Evolutionary conservation across 2,329 filamentous ascomycete genomes (phyloP).

Genomic region (Chrysosporium keratinophilum): DNA sequence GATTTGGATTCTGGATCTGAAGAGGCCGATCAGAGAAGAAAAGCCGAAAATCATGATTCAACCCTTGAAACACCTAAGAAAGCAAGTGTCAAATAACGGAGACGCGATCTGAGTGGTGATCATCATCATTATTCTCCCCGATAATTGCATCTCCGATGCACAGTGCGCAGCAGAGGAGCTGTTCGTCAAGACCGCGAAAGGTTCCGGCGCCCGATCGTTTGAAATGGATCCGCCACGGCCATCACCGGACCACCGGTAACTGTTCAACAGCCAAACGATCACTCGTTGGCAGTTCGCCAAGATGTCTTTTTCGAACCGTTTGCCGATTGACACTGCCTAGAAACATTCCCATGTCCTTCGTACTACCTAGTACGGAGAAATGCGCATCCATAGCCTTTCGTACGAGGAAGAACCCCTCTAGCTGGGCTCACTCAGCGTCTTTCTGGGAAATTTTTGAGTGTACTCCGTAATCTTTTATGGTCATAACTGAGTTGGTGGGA

Average conservation of each 20-base stretch:
- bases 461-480: no score
- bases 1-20: conserved; percentile 1
- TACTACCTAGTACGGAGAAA: no score
- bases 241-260: not conserved
- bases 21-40: conserved; percentile 1
- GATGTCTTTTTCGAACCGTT: not conserved
- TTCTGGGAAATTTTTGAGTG: no score
- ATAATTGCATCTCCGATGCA: no score
- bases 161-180: no score
- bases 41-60: not conserved
- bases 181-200: not conserved
- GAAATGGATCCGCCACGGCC: conserved; percentile 1
- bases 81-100: not conserved
- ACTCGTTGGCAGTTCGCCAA: not conserved
- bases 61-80: not conserved
- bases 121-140: not conserved
- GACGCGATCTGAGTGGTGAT: not conserved
- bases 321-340: no score
- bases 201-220: conserved; percentile 2
- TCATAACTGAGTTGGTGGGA: no score
- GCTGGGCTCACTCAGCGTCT: no score
- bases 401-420: no score
- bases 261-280: not conserved
- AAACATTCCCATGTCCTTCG: not conserved
- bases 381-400: no score